Percentiles rank a stretch among this genome's conserved stretches.
Conservation (phyloP, 1,284 basidiomycete genomes). For the Moesziomyces sp. region DNA sequence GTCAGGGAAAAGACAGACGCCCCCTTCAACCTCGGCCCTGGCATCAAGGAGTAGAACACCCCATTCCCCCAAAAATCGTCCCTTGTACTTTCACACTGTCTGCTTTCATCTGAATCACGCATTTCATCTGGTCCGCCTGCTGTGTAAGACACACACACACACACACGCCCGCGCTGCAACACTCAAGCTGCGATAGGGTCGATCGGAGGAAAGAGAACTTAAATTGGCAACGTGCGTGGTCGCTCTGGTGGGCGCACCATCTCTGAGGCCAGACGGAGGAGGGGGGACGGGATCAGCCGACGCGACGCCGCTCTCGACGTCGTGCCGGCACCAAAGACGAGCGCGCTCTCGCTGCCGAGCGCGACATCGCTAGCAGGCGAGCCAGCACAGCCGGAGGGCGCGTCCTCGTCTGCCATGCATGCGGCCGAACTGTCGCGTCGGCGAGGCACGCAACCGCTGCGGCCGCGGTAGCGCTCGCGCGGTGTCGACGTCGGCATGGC, state of each 20-base stretch:
- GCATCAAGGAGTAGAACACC: slow-evolving; percentile 11
- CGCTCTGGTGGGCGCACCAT: slow-evolving; percentile 50
- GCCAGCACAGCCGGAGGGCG: background rate
- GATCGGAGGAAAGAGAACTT: too few species aligned
- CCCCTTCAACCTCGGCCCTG: slow-evolving; percentile 72
- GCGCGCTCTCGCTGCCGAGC: slow-evolving; percentile 10
- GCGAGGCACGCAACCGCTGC: background rate
- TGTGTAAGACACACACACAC: too few species aligned
- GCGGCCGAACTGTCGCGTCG: background rate
- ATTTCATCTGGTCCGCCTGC: too few species aligned
- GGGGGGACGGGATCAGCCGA: slow-evolving; percentile 16
- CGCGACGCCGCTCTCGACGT: slow-evolving; percentile 7
- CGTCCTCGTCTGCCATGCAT: slow-evolving; percentile 1
- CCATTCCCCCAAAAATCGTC: background rate
- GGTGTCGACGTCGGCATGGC: slow-evolving; percentile 1
- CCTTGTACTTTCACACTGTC: background rate
- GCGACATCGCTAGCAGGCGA: background rate
- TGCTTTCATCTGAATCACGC: background rate
- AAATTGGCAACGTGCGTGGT: too few species aligned
- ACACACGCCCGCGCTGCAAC: too few species aligned
- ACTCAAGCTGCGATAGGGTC: too few species aligned
- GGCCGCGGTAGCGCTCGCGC: background rate
- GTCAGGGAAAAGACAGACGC: slow-evolving; percentile 85
- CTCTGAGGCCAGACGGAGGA: slow-evolving; percentile 39
- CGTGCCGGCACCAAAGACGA: slow-evolving; percentile 5